These are phyloP conservation scores for Pyricularia sp. DNA, from an alignment of 2,329 filamentous ascomycete genomes.

Conservation along the genomic window DNA sequence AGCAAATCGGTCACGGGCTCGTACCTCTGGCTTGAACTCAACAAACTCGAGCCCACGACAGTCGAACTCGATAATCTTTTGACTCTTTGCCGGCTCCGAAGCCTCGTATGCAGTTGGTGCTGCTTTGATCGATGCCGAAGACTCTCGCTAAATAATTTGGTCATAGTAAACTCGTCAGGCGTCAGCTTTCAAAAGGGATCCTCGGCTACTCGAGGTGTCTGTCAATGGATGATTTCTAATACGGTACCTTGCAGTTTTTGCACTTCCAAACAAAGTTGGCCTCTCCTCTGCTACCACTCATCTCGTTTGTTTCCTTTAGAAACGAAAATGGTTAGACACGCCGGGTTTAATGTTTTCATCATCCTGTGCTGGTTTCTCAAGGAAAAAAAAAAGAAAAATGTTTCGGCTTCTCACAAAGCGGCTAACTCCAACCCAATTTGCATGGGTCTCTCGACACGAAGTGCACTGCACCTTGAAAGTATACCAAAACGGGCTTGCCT, in stretches of 20 bases:
- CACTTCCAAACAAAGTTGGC: constrained; percentile 99
- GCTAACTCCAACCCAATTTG: constrained; percentile 74
- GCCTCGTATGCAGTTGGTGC: constrained; percentile 60
- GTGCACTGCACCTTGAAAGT: constrained; percentile 97
- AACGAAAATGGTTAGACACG: constrained; percentile 2
- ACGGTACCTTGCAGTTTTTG: constrained; percentile 84
- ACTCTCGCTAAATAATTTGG: constrained; percentile 48
- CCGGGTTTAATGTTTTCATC: background rate
- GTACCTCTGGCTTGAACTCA: constrained; percentile 80
- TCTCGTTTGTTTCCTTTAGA: constrained; percentile 68
- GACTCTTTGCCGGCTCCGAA: constrained; percentile 56
- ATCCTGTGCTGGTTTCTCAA: no score
- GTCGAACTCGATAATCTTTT: constrained; percentile 81
- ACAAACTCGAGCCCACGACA: constrained; percentile 87
- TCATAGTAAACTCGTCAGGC: background rate
- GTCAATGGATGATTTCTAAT: constrained; percentile 9
- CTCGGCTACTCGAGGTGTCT: background rate
- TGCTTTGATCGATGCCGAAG: constrained; percentile 71
- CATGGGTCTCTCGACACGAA: constrained; percentile 85
- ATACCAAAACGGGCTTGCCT: constrained; percentile 81
- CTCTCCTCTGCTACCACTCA: constrained; percentile 86
- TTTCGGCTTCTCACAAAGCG: constrained; percentile 60
- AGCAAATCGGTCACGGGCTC: constrained; percentile 4
- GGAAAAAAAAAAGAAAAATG: background rate
- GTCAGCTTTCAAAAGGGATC: background rate